These are phyloP conservation scores for Brassica nigra DNA, from an alignment of 345 rosid genomes.

Conservation along the genomic window DNA sequence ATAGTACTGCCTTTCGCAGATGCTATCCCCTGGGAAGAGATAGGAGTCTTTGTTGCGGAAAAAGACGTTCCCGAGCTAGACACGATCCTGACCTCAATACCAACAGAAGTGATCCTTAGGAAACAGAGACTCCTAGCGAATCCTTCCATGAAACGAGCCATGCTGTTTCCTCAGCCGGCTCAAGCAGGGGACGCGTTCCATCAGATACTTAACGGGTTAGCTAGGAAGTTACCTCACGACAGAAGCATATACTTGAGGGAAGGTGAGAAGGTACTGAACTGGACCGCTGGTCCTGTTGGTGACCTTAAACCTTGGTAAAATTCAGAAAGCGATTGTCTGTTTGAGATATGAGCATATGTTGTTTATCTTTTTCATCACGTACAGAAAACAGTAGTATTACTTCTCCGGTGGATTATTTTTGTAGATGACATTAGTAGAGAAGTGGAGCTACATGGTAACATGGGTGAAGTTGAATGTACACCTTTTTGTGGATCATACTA, in stretches of 20 bases:
- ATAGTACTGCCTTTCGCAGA: slow-evolving; percentile 92
- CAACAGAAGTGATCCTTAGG: slow-evolving; percentile 71
- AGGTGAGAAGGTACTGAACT: slow-evolving; percentile 63
- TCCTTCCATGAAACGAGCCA: slow-evolving; percentile 91
- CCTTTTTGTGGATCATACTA: not conserved
- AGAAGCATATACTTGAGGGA: slow-evolving; percentile 55
- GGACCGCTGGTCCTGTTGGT: slow-evolving; percentile 86
- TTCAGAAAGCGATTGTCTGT: not conserved
- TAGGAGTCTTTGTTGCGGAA: slow-evolving; percentile 87
- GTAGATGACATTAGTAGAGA: slow-evolving; percentile 16
- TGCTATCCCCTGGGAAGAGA: slow-evolving; percentile 99
- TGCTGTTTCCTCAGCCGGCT: slow-evolving; percentile 95
- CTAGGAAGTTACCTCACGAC: slow-evolving; percentile 79
- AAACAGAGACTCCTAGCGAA: slow-evolving; percentile 93
- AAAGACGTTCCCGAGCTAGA: slow-evolving; percentile 82
- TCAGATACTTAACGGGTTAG: slow-evolving; percentile 88
- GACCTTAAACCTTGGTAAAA: slow-evolving; percentile 90
- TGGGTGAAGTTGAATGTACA: not conserved
- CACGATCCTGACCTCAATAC: slow-evolving; percentile 78
- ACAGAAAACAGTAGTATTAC: not conserved
- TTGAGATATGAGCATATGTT: slow-evolving; percentile 6
- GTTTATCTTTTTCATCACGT: not conserved
- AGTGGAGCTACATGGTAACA: not conserved
- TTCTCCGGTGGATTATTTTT: slow-evolving; percentile 33
- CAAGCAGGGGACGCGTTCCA: slow-evolving; percentile 94